Conservation (phyloP, 805 yeast genomes). For the Ogataea degrootiae region DNA sequence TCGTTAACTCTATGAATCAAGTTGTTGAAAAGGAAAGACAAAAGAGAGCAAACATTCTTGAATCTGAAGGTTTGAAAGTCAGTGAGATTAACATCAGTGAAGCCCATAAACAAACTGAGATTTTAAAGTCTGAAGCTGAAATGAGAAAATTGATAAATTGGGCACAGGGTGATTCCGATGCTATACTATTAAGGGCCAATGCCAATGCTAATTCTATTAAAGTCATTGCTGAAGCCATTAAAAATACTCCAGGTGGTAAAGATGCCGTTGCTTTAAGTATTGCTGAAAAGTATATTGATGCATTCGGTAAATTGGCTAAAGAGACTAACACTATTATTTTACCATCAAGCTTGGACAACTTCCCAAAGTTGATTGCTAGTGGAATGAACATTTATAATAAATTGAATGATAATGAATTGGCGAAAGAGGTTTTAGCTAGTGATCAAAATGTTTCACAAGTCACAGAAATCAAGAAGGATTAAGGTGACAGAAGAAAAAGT, state of each 20-base stretch:
- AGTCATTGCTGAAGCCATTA: slow-evolving; percentile 61
- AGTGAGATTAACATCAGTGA: slow-evolving; percentile 79
- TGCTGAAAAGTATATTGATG: slow-evolving; percentile 79
- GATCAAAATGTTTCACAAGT: slow-evolving; percentile 1
- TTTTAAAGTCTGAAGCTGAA: slow-evolving; percentile 71
- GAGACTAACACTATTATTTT: slow-evolving; percentile 73
- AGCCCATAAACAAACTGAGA: slow-evolving; percentile 67
- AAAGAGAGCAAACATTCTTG: slow-evolving; percentile 82
- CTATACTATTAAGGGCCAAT: slow-evolving; percentile 56
- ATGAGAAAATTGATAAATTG: slow-evolving; percentile 57
- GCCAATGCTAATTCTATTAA: slow-evolving; percentile 73
- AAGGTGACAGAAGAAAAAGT: neutral
- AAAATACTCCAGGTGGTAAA: slow-evolving; percentile 61
- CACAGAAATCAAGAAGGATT: neutral
- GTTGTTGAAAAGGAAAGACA: slow-evolving; percentile 85
- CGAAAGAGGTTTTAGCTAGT: slow-evolving; percentile 16
- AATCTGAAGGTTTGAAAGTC: slow-evolving; percentile 79
- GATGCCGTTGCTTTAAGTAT: slow-evolving; percentile 76
- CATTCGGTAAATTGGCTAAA: slow-evolving; percentile 78
- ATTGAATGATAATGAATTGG: slow-evolving; percentile 31
- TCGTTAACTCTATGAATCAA: slow-evolving; percentile 86
- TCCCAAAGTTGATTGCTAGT: slow-evolving; percentile 69
- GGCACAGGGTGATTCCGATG: slow-evolving; percentile 74
- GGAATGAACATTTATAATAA: slow-evolving; percentile 68
- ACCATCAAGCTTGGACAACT: slow-evolving; percentile 71